Percentiles rank a stretch among this genome's conserved stretches.
These are phyloP conservation scores for Ceratobasidium sp. DNA, from an alignment of 1,284 basidiomycete genomes.

Conservation along the genomic window DNA sequence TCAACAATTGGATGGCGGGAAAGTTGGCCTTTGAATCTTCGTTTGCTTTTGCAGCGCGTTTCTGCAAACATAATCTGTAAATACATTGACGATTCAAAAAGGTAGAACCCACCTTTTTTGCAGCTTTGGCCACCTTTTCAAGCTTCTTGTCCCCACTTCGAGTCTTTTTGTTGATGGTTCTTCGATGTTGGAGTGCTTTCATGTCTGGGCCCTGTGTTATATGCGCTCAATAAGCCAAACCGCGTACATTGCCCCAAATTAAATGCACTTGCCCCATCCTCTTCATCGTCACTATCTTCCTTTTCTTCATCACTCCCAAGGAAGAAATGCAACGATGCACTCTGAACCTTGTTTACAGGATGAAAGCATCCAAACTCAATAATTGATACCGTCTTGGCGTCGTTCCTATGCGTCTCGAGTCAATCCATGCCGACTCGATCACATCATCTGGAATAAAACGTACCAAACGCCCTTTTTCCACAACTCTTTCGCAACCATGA, in stretches of 20 bases:
- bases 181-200: conserved; percentile 78
- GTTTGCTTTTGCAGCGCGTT: conserved; percentile 60
- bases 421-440: not conserved
- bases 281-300: conserved; percentile 70
- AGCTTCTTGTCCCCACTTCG: conserved; percentile 81
- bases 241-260: not conserved
- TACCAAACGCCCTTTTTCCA: conserved; percentile 96
- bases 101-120: conserved; percentile 65
- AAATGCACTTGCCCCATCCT: conserved; percentile 62
- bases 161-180: conserved; percentile 90
- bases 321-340: conserved; percentile 97
- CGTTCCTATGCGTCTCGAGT: conserved; percentile 64
- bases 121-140: conserved; percentile 69
- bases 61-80: conserved; percentile 56
- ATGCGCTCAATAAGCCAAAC: not conserved
- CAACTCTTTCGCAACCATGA: conserved; percentile 91
- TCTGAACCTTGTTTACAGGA: conserved; percentile 93
- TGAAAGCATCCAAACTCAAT: conserved; percentile 93
- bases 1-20: conserved; percentile 89
- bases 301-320: conserved; percentile 80
- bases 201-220: conserved; percentile 66
- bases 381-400: conserved; percentile 93
- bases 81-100: not conserved
- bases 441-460: conserved; percentile 49
- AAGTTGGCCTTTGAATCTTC: conserved; percentile 75